Evolutionary conservation across 2,329 filamentous ascomycete genomes (phyloP), one percentile per base, ranked within the genome.

Genomic region (Coleophoma crateriformis): DNA sequence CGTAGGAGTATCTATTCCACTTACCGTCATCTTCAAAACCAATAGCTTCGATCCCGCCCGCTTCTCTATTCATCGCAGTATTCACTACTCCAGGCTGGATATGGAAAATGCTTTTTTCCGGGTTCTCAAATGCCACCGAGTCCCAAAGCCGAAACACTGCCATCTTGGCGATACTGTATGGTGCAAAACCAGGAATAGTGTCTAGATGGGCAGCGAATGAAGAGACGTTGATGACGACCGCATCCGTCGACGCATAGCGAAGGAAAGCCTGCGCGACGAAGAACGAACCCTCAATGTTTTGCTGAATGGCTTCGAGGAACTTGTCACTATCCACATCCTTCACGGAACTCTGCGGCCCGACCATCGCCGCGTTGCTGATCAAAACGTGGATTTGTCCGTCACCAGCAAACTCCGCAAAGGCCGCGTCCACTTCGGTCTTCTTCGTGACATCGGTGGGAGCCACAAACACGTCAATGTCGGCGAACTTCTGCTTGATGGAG

Each of bases 321-420:
- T 61, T 54, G 2, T 62, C 59, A 3, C 57, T 53, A 41, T 67
- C 61, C 19, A 60, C 62, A 15, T 61, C 61, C 7, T 48, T 42
- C 8, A 70, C 47, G 7, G 60, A 40, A 13, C 63, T 60, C 32
- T 48, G 52, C 5, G 61, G 60, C 34, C 66, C 64, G 11, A 65
- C 51, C 1, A 55, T 56, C 0, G 62, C 69, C 0, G 71, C 72
- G 49, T 64, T 68, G 49, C 66, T 67, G 44, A 75, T 62, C 13
- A 75, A 51, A 40, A 75, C 59, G 50, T 75, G 59, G 44, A 73
- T 61, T 46, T 63, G 61, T 2, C 61, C 63, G n/a, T 48, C 51
- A 8, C 57, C 58, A 40, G 53, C 54, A 47, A 68, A 63, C 12
- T 57, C 55, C 3, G 55, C 35, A 46, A 71, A 71, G 19, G 64